Percentiles rank a stretch among this genome's conserved stretches.
Conservation (phyloP, 768 basidiomycete species). For the Filobasidium floriforme region DNA sequence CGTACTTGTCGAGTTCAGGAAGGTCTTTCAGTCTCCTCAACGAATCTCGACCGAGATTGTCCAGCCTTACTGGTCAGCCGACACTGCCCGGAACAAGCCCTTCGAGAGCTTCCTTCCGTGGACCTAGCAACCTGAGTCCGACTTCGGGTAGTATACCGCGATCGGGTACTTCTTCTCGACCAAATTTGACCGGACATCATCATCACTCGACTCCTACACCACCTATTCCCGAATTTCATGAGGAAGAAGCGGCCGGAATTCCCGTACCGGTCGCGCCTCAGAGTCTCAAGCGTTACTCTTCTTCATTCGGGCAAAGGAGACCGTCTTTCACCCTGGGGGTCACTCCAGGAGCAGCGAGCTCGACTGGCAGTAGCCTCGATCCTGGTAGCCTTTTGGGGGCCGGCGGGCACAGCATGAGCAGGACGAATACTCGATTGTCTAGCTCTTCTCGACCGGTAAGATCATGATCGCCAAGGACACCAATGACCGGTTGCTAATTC, state of each 20-base stretch:
- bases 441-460: slow-evolving; percentile 5
- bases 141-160: slow-evolving; percentile 3
- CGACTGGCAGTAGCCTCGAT: slow-evolving; percentile 35
- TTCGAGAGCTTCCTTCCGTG: slow-evolving; percentile 27
- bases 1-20: slow-evolving; percentile 43
- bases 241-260: slow-evolving; percentile 1
- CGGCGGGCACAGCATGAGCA: slow-evolving; percentile 15
- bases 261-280: slow-evolving; percentile 24
- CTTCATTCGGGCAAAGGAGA: slow-evolving; percentile 32
- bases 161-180: not conserved
- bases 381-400: slow-evolving; percentile 25
- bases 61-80: slow-evolving; percentile 23
- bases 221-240: slow-evolving; percentile 17
- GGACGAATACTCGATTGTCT: slow-evolving; percentile 2
- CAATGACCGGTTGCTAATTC: not conserved
- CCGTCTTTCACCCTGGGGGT: not conserved
- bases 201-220: slow-evolving; percentile 7
- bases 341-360: slow-evolving; percentile 21
- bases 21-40: slow-evolving; percentile 41
- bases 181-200: not conserved
- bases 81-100: slow-evolving; percentile 25
- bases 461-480: not conserved
- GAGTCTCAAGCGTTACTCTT: slow-evolving; percentile 39
- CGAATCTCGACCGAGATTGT: slow-evolving; percentile 28
- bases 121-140: slow-evolving; percentile 26